phyloP scores from a whole-genome alignment of 108 stramenopile species.

The Licmophora abbreviata region DNA sequence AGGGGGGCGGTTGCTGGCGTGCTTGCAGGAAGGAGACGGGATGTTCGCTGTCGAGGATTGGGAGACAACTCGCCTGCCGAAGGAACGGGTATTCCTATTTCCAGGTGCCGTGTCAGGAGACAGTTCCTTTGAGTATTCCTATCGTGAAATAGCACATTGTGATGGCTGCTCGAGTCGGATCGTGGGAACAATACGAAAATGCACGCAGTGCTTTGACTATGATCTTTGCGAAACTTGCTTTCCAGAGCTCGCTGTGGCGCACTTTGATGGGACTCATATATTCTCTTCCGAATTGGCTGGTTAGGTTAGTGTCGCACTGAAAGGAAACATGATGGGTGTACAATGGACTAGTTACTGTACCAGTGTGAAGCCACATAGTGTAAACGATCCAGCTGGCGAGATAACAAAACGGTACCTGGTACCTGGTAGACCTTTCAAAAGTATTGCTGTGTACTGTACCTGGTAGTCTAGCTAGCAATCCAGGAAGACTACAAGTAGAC shows the following conservation, averaged over 20 bases:
- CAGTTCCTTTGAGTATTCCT: slow-evolving; percentile 16
- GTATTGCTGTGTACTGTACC: no score
- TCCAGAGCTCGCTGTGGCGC: slow-evolving; percentile 23
- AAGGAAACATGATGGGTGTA: no score
- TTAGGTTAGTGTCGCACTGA: no score
- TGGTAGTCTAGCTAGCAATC: no score
- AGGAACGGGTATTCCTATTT: slow-evolving; percentile 62
- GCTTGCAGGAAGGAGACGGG: slow-evolving; percentile 5
- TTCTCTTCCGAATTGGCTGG: slow-evolving; percentile 14
- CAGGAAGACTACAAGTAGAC: no score
- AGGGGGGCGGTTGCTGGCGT: slow-evolving; percentile 18
- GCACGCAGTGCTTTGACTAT: slow-evolving; percentile 74
- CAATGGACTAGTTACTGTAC: no score
- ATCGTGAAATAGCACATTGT: slow-evolving; percentile 61
- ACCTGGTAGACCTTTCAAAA: no score
- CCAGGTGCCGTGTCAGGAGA: slow-evolving; percentile 44
- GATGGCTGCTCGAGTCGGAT: slow-evolving; percentile 59
- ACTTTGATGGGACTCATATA: slow-evolving; percentile 13
- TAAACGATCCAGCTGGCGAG: no score
- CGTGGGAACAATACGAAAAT: slow-evolving; percentile 43
- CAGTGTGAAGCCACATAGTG: no score
- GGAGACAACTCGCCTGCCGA: slow-evolving; percentile 28
- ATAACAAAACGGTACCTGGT: no score
- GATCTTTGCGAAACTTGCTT: slow-evolving; percentile 75
- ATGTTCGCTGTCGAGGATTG: slow-evolving; percentile 16